These are phyloP conservation scores for Ophiostoma ips DNA, from an alignment of 2,329 filamentous ascomycete species.

Conservation along the genomic window DNA sequence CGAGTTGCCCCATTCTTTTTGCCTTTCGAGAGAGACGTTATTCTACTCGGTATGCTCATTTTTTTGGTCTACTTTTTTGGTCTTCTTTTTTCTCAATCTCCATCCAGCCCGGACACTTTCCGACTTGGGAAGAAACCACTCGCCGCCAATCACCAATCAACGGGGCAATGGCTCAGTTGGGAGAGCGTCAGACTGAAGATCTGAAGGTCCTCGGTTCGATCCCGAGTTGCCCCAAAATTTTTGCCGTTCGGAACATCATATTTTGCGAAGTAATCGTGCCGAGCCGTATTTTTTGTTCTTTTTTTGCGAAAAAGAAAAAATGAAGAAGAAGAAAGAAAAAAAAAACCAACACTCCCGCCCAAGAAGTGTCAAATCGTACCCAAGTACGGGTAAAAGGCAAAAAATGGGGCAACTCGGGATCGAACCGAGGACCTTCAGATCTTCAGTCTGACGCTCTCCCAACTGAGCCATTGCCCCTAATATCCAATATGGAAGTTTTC, in stretches of 20 bases:
- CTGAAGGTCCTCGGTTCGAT: conserved; percentile 8
- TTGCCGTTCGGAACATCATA: neutral
- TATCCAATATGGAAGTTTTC: neutral
- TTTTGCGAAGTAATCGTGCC: neutral
- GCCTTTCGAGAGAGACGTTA: neutral
- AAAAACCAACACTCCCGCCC: no score
- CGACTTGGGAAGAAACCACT: no score
- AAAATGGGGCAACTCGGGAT: conserved; percentile 6
- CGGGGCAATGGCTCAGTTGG: conserved; percentile 7
- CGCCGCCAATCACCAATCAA: neutral
- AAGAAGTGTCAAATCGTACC: no score
- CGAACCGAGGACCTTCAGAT: conserved; percentile 8
- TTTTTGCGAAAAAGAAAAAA: neutral
- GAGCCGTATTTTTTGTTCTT: neutral
- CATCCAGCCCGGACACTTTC: no score
- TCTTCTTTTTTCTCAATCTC: no score
- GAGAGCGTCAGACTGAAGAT: conserved; percentile 5
- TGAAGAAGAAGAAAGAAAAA: neutral
- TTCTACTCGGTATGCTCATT: neutral
- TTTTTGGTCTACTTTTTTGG: neutral
- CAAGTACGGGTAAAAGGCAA: neutral
- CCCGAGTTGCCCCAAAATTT: conserved; percentile 6
- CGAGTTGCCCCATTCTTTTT: conserved; percentile 5
- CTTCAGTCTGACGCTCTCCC: conserved; percentile 5
- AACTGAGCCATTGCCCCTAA: conserved; percentile 7